phyloP scores from a whole-genome alignment of 371 early-diverging fungal species.

The Mortierella sp. region DNA sequence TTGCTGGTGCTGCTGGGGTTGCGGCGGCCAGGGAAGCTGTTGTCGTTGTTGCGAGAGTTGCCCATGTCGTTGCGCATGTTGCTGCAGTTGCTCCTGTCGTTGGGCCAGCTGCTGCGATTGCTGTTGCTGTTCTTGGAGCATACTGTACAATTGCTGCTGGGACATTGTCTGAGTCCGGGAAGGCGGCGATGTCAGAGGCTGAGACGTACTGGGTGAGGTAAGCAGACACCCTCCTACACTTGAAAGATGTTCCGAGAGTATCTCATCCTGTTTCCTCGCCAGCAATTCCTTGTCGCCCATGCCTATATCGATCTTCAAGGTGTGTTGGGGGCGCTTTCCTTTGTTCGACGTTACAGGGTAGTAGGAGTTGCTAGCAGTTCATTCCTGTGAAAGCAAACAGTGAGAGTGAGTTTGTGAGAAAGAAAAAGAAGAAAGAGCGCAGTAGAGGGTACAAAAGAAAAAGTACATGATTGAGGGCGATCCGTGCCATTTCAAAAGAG shows the following conservation, averaged over 20 bases:
- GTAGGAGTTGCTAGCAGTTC: not conserved
- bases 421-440: no score
- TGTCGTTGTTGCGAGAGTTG: not conserved
- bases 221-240: conserved; percentile 14
- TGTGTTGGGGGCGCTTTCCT: not conserved
- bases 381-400: not conserved
- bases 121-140: conserved; percentile 6
- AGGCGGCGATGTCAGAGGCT: not conserved
- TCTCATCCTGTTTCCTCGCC: conserved; percentile 10
- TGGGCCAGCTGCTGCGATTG: not conserved
- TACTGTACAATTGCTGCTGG: not conserved
- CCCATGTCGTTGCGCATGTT: not conserved
- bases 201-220: not conserved
- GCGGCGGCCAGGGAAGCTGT: not conserved
- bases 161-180: not conserved
- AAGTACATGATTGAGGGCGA: no score
- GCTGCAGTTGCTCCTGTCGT: not conserved
- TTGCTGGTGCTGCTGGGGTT: not conserved
- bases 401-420: no score
- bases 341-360: not conserved
- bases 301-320: not conserved
- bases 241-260: conserved; percentile 23
- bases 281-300: conserved; percentile 22
- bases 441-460: no score
- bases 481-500: no score